A percentile compares a stretch with the other conserved stretches of the same genome.
phyloP scores from a whole-genome alignment of 805 yeast species.

The Wickerhamomyces xylosicus region DNA sequence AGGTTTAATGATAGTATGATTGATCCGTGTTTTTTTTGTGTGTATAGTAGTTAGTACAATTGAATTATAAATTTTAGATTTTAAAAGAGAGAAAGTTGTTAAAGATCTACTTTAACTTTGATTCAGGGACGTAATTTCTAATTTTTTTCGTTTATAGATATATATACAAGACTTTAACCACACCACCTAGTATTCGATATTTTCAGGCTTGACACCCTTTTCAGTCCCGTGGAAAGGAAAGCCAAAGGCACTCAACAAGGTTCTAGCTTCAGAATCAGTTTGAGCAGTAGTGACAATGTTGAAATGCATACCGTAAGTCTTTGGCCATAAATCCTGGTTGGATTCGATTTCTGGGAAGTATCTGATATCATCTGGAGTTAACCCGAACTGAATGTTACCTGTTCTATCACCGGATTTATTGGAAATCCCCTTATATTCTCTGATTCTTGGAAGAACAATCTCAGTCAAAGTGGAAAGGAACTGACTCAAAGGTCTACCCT shows the following conservation, averaged over 20 bases:
- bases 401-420: conserved; percentile 70
- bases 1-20: conserved; percentile 15
- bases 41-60: no score
- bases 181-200: conserved; percentile 13
- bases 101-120: no score
- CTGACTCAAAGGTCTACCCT: conserved; percentile 77
- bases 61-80: not conserved
- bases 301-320: conserved; percentile 75
- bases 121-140: not conserved
- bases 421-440: conserved; percentile 75
- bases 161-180: not conserved
- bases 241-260: conserved; percentile 72
- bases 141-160: not conserved
- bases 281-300: conserved; percentile 83
- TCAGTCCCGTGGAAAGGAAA: conserved; percentile 61
- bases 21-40: no score
- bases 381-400: conserved; percentile 83
- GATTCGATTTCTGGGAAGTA: conserved; percentile 90
- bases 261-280: conserved; percentile 82
- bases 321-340: conserved; percentile 84
- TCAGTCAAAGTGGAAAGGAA: conserved; percentile 82
- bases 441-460: conserved; percentile 84
- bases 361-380: conserved; percentile 65
- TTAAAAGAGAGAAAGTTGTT: not conserved
- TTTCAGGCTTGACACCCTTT: conserved; percentile 20